These are phyloP conservation scores for Saturnispora bothae DNA, from an alignment of 805 yeast genomes.

Conservation along the genomic window DNA sequence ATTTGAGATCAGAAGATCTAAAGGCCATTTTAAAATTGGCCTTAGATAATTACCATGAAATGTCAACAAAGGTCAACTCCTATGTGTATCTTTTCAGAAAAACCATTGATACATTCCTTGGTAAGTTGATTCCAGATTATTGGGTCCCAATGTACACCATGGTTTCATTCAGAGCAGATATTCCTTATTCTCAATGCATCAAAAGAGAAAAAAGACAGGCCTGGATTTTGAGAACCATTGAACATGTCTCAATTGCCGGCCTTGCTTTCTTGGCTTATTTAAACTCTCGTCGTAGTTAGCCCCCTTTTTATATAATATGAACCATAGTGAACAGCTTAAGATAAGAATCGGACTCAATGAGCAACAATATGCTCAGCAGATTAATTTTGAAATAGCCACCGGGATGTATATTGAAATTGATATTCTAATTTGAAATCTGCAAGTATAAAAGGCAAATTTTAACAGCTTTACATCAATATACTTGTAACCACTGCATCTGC, in stretches of 20 bases:
- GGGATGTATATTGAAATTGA: no score
- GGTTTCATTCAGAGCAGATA: conserved; percentile 83
- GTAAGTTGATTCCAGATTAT: conserved; percentile 43
- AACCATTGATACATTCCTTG: conserved; percentile 53
- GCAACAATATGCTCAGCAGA: neutral
- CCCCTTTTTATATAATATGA: no score
- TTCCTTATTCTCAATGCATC: conserved; percentile 63
- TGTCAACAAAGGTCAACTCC: conserved; percentile 72
- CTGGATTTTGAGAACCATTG: conserved; percentile 31
- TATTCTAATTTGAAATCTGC: no score
- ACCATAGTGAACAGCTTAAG: no score
- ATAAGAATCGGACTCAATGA: neutral
- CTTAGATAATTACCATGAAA: conserved; percentile 70
- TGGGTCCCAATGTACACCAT: conserved; percentile 88
- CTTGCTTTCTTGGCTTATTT: neutral
- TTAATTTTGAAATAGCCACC: no score
- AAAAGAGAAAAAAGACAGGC: conserved; percentile 44
- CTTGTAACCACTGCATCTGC: no score
- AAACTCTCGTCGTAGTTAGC: no score
- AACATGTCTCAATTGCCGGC: conserved; percentile 7
- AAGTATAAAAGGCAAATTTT: no score
- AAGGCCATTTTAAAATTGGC: conserved; percentile 72
- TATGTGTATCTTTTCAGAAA: conserved; percentile 53
- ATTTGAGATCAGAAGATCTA: conserved; percentile 51
- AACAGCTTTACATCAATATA: no score